Evolutionary conservation across 1,139 yeast genomes (phyloP).

Genomic region (Protomyces inouyei): DNA sequence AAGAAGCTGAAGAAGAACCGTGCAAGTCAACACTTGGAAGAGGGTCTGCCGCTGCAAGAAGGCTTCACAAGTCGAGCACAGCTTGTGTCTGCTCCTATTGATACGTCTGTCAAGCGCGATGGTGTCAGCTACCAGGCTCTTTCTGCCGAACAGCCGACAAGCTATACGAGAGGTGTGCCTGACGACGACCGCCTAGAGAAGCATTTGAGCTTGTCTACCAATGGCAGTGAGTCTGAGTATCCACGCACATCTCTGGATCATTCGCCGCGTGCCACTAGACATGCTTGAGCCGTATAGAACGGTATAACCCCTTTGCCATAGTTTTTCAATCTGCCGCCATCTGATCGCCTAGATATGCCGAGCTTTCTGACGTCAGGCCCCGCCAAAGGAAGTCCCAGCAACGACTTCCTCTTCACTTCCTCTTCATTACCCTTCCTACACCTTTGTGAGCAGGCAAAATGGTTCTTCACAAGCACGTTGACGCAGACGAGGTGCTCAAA

Average conservation of each 20-base stretch:
- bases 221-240: no score
- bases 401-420: not conserved
- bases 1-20: constrained; percentile 5
- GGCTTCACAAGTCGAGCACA: not conserved
- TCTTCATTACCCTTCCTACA: not conserved
- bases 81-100: not conserved
- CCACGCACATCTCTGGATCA: no score
- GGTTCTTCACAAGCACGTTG: constrained; percentile 26
- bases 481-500: constrained; percentile 15
- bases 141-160: not conserved
- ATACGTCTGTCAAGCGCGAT: not conserved
- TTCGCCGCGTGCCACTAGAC: no score
- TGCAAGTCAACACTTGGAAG: not conserved
- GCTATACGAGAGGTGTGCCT: not conserved
- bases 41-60: not conserved
- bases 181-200: not conserved
- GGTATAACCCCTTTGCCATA: no score
- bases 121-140: not conserved
- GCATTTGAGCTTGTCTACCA: not conserved
- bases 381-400: not conserved
- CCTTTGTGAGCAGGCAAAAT: not conserved
- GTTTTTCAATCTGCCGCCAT: not conserved
- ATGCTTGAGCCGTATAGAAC: no score
- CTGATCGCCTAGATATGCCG: not conserved
- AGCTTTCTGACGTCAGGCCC: not conserved